Conservation (phyloP, 164 flowering plant species). For the Stephania yunnanensis region DNA sequence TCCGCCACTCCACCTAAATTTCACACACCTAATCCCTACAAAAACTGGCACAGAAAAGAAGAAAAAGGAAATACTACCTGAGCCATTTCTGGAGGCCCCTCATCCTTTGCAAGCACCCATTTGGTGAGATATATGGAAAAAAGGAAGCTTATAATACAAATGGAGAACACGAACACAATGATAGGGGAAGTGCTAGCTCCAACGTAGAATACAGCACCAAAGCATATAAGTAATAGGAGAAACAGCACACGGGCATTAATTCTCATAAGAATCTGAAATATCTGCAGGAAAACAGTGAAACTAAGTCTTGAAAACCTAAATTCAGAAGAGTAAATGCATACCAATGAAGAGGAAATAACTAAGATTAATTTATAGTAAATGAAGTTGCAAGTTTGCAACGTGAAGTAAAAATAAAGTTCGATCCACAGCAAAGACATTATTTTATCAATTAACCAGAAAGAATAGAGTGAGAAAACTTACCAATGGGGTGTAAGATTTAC, state of each 20-base stretch:
- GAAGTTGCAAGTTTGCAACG: background rate
- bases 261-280: conserved; percentile 63
- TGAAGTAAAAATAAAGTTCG: background rate
- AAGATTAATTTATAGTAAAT: background rate
- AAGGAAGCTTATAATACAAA: conserved; percentile 81
- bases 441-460: background rate
- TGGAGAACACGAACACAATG: conserved; percentile 78
- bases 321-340: background rate
- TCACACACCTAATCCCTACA: no score
- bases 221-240: conserved; percentile 48
- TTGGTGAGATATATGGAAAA: conserved; percentile 72
- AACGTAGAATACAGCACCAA: conserved; percentile 74
- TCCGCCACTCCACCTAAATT: no score
- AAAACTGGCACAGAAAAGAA: no score
- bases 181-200: conserved; percentile 87
- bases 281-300: conserved; percentile 42
- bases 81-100: conserved; percentile 97
- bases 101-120: conserved; percentile 97
- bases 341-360: background rate
- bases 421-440: background rate
- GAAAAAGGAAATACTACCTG: conserved; percentile 43
- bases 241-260: conserved; percentile 67
- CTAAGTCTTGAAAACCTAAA: conserved; percentile 3
- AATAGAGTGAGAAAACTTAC: conserved; percentile 29
- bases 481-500: conserved; percentile 67